A percentile compares a stretch with the other conserved stretches of the same genome.
Conservation (phyloP, 495 filamentous ascomycete genomes). For the Echria macrotheca region DNA sequence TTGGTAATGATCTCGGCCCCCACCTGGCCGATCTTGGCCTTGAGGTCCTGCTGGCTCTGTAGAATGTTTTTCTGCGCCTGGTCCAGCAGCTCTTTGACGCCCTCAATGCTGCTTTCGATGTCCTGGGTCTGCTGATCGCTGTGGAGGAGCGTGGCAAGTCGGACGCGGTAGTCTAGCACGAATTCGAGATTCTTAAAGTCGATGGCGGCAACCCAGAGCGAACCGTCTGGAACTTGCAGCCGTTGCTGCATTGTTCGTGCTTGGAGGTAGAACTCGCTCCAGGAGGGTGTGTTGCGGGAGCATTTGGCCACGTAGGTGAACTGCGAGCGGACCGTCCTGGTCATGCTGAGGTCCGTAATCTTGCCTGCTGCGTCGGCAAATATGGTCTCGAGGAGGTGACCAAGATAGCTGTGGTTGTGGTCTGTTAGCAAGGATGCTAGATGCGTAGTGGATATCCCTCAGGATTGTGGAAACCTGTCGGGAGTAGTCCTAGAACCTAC, state of each 20-base stretch:
- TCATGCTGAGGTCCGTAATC: neutral
- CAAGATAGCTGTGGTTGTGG: neutral
- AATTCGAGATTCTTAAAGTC: neutral
- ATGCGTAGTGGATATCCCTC: too few relatives aligned
- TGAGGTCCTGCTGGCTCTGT: neutral
- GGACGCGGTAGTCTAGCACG: neutral
- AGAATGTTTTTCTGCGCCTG: neutral
- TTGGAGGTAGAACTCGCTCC: conserved; percentile 1
- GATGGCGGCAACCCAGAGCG: neutral
- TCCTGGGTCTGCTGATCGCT: neutral
- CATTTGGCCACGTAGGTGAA: neutral
- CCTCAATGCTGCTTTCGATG: neutral
- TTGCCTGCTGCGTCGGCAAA: neutral
- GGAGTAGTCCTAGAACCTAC: neutral
- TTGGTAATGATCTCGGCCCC: neutral
- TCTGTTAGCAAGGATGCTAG: neutral
- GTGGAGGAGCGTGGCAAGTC: neutral
- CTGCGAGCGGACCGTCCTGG: neutral
- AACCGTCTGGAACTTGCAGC: neutral
- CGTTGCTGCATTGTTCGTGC: neutral
- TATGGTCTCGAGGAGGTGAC: neutral
- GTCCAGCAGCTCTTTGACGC: neutral
- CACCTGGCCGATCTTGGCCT: neutral
- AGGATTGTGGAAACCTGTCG: too few relatives aligned
- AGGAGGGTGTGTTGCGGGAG: neutral